phyloP scores from a whole-genome alignment of 257 asterid genomes.

The Nicotiana paniculata region DNA sequence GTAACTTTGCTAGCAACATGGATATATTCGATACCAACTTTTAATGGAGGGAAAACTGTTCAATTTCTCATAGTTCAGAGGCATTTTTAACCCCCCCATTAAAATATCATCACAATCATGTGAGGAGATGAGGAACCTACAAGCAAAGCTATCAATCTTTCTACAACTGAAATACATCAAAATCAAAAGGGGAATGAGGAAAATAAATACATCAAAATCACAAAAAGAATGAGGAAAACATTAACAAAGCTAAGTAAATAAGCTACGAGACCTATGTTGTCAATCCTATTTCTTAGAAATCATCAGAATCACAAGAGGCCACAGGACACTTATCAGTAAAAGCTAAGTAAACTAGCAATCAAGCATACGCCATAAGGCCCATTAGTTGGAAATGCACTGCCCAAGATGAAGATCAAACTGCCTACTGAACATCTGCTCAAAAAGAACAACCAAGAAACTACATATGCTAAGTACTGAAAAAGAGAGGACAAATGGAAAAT shows the following conservation, averaged over 20 bases:
- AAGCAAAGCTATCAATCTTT: background rate
- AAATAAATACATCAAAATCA: background rate
- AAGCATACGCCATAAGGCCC: background rate
- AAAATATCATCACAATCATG: background rate
- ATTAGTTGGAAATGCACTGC: background rate
- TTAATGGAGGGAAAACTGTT: no score
- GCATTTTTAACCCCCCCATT: background rate
- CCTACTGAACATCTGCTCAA: background rate
- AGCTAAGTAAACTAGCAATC: background rate
- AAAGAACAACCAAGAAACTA: background rate
- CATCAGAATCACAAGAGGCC: background rate
- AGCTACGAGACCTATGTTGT: background rate
- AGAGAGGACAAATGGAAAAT: background rate
- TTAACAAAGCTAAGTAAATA: background rate
- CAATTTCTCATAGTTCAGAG: no score
- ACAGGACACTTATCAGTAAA: background rate
- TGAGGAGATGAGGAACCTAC: background rate
- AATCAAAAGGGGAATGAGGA: background rate
- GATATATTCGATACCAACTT: no score
- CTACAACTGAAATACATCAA: background rate
- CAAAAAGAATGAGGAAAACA: background rate
- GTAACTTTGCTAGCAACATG: no score
- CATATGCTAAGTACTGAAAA: background rate
- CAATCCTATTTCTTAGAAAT: background rate
- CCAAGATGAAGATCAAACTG: background rate